Percentiles rank a stretch among this genome's conserved stretches.
phyloP scores from a whole-genome alignment of 768 basidiomycete genomes.

The Macrocybe gigantea region DNA sequence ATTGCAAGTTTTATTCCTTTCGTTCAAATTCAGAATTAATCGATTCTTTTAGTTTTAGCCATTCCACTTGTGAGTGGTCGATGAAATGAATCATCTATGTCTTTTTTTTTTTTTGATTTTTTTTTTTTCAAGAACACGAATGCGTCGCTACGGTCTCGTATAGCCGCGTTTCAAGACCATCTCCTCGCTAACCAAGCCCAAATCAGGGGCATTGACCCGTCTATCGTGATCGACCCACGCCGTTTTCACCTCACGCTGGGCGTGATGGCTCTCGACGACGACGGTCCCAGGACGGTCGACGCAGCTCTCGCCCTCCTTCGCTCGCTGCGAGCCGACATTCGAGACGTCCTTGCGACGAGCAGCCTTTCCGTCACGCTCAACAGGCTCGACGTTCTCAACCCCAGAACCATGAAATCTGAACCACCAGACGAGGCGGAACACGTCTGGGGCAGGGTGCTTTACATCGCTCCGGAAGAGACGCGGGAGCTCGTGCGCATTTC shows the following conservation, averaged over 20 bases:
- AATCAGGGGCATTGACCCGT: slow-evolving; percentile 50
- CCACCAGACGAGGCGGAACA: slow-evolving; percentile 16
- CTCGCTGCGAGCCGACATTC: slow-evolving; percentile 35
- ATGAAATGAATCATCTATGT: neutral
- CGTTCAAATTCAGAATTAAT: neutral
- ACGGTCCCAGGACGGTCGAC: neutral
- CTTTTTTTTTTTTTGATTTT: neutral
- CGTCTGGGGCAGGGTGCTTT: slow-evolving; percentile 47
- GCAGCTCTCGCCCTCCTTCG: slow-evolving; percentile 37
- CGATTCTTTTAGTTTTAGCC: slow-evolving; percentile 19
- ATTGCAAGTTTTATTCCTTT: slow-evolving; percentile 15
- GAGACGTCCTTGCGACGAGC: slow-evolving; percentile 26
- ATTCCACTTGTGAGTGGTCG: slow-evolving; percentile 23
- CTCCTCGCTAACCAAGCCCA: slow-evolving; percentile 26
- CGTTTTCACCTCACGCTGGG: slow-evolving; percentile 73
- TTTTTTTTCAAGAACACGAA: slow-evolving; percentile 36
- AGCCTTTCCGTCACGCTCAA: slow-evolving; percentile 37
- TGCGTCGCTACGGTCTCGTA: slow-evolving; percentile 22
- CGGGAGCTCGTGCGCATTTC: no score
- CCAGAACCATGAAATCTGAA: neutral
- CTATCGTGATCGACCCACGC: slow-evolving; percentile 50
- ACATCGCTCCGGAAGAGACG: slow-evolving; percentile 35
- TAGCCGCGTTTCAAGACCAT: slow-evolving; percentile 31
- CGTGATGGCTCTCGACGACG: slow-evolving; percentile 53
- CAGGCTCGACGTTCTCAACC: slow-evolving; percentile 37